Conservation (phyloP, 257 asterid species). For the Solanum peruvianum region DNA sequence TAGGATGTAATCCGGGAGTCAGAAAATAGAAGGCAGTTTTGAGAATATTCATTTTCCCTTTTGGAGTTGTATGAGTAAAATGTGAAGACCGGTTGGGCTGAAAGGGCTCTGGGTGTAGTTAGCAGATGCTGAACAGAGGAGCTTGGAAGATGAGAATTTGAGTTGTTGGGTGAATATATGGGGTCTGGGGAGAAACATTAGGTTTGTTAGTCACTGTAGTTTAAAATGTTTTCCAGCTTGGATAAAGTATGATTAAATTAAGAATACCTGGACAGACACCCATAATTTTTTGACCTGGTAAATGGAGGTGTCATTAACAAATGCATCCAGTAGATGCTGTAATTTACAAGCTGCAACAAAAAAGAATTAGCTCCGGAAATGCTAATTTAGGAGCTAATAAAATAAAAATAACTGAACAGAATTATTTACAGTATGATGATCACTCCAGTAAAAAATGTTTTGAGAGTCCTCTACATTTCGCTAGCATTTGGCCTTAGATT, state of each 20-base stretch:
- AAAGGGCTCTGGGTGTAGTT: not conserved
- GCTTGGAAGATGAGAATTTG: not conserved
- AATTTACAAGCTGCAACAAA: not conserved
- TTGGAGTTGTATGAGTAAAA: not conserved
- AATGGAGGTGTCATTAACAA: not conserved
- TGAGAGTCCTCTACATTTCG: not conserved
- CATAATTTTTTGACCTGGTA: not conserved
- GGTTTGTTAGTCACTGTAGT: not conserved
- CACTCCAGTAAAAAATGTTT: not conserved
- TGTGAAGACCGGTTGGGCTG: not conserved
- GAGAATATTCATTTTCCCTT: not conserved
- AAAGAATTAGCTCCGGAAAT: not conserved
- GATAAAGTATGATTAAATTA: not conserved
- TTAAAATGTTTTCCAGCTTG: not conserved
- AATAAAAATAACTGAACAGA: not conserved
- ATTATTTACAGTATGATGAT: not conserved
- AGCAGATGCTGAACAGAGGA: not conserved
- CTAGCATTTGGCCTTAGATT: not conserved
- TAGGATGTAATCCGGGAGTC: not conserved
- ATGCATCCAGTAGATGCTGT: not conserved
- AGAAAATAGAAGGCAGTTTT: not conserved
- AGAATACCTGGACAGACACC: not conserved
- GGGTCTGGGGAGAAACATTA: not conserved
- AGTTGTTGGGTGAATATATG: not conserved
- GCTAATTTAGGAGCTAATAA: not conserved